Conservation (phyloP, 169 alveolate genomes). For the Theileria orientalis region DNA sequence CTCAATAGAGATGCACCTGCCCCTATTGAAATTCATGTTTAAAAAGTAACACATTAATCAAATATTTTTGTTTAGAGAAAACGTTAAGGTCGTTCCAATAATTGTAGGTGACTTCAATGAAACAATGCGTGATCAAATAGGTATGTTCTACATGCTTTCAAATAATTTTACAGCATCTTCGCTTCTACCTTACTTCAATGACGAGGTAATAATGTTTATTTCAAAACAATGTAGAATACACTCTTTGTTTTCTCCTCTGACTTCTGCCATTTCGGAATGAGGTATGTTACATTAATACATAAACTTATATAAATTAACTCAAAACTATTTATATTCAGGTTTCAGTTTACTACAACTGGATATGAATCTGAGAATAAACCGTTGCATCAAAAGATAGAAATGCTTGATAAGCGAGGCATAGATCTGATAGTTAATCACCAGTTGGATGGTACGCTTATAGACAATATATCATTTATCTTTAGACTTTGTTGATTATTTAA, state of each 20-base stretch:
- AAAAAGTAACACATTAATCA: conserved; percentile 48
- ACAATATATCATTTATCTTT: neutral
- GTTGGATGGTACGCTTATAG: conserved; percentile 23
- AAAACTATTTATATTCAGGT: neutral
- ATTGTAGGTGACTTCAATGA: conserved; percentile 76
- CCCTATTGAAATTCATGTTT: conserved; percentile 77
- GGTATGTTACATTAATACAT: conserved; percentile 51
- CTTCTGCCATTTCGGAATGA: conserved; percentile 91
- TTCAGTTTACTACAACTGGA: conserved; percentile 54
- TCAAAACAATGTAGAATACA: conserved; percentile 33
- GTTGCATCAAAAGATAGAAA: conserved; percentile 74
- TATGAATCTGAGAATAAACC: conserved; percentile 32
- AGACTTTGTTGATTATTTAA: conserved; percentile 81
- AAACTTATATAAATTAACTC: neutral
- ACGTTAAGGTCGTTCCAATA: conserved; percentile 80
- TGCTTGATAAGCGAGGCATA: conserved; percentile 82
- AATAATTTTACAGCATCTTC: conserved; percentile 66
- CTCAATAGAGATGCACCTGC: conserved; percentile 88
- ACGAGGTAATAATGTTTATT: conserved; percentile 29
- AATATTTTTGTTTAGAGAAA: neutral
- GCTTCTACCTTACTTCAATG: conserved; percentile 78
- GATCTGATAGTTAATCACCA: conserved; percentile 74
- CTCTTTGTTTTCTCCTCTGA: conserved; percentile 88
- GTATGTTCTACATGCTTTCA: neutral
- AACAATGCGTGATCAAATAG: conserved; percentile 24